Conservation (phyloP, 208 protist genomes). For the Crithidia fasciculata region DNA sequence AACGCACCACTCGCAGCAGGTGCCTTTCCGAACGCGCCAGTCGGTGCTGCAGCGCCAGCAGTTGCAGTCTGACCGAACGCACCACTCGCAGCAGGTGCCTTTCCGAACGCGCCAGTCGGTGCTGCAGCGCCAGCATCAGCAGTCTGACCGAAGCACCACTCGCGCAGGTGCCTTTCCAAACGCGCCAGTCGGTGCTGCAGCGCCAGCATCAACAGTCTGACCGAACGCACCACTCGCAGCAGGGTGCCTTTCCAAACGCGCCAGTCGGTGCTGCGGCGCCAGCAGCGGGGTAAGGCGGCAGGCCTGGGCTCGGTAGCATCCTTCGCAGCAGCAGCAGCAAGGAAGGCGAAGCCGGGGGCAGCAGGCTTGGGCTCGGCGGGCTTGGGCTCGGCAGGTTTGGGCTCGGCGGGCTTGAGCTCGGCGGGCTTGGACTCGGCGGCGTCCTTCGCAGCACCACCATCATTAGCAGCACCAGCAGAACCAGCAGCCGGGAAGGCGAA, state of each 20-base stretch:
- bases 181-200: not conserved
- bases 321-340: not conserved
- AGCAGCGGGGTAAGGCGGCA: not conserved
- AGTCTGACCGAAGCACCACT: slow-evolving; percentile 1
- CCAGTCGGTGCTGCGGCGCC: too few species aligned
- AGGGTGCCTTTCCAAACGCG: not conserved
- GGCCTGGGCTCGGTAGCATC: not conserved
- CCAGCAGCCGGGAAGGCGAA: not conserved
- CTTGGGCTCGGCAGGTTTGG: too few species aligned
- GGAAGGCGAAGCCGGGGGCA: not conserved
- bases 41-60: too few species aligned
- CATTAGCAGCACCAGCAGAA: too few species aligned
- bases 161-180: not conserved
- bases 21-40: too few species aligned
- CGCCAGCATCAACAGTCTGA: not conserved
- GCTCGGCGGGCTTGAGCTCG: too few species aligned
- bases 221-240: not conserved
- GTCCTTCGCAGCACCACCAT: too few species aligned
- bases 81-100: not conserved
- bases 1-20: too few species aligned
- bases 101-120: not conserved
- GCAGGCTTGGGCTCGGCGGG: not conserved
- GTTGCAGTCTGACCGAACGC: too few species aligned
- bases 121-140: not conserved
- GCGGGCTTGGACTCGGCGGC: too few species aligned